Conservation (phyloP, 495 filamentous ascomycete species). For the Cercophora newfieldiana region DNA sequence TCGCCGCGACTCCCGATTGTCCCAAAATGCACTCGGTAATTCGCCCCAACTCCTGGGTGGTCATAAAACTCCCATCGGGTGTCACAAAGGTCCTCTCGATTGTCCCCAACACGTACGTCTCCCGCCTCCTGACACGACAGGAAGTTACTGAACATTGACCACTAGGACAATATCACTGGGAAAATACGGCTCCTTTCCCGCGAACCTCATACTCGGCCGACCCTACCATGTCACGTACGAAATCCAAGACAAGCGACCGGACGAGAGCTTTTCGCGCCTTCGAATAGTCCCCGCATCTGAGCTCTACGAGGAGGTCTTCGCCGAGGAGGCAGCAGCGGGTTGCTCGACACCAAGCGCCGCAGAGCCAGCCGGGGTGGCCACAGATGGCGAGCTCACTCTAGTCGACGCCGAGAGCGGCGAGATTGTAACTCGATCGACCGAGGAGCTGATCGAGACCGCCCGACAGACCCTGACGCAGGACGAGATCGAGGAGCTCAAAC, state of each 20-base stretch:
- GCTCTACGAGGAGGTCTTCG: conserved; percentile 76
- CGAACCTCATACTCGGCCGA: conserved; percentile 81
- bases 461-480: conserved; percentile 78
- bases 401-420: conserved; percentile 50
- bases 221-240: conserved; percentile 92
- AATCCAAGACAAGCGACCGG: conserved; percentile 65
- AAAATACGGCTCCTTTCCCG: conserved; percentile 85
- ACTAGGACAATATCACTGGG: conserved; percentile 76
- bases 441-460: conserved; percentile 70
- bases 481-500: conserved; percentile 92
- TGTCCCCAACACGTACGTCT: conserved; percentile 73
- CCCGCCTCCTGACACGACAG: background rate
- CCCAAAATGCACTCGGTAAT: conserved; percentile 51
- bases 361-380: conserved; percentile 32
- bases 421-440: conserved; percentile 74
- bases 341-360: conserved; percentile 37
- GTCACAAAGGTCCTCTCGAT: conserved; percentile 62
- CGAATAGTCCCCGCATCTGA: conserved; percentile 80
- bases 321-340: conserved; percentile 47
- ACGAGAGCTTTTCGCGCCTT: conserved; percentile 58
- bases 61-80: conserved; percentile 68
- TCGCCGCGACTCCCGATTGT: background rate
- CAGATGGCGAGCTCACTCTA: conserved; percentile 42
- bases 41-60: conserved; percentile 63
- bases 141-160: background rate